A percentile compares a stretch with the other conserved stretches of the same genome.
Conservation (phyloP, 2,329 filamentous ascomycete species). For the Byssoonygena ceratinophila region DNA sequence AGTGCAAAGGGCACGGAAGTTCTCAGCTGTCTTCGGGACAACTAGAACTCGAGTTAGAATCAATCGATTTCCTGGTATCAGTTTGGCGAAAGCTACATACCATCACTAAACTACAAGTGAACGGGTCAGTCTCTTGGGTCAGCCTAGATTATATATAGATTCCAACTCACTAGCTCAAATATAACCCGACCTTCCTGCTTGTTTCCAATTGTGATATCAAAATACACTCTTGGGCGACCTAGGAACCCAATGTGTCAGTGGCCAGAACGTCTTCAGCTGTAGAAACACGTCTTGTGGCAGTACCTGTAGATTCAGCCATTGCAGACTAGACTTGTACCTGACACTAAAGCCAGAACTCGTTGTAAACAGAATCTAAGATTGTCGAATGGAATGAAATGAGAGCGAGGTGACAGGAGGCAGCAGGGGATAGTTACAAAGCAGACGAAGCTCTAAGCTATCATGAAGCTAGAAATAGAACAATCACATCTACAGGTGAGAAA, state of each 20-base stretch:
- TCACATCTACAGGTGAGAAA: neutral
- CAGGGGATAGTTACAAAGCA: neutral
- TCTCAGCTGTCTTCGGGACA: slow-evolving; percentile 77
- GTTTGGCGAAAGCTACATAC: slow-evolving; percentile 22
- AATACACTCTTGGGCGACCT: slow-evolving; percentile 73
- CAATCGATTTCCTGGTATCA: neutral
- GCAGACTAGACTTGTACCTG: slow-evolving; percentile 4
- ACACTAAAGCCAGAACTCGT: neutral
- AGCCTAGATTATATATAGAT: neutral
- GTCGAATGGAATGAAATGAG: neutral
- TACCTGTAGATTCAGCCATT: slow-evolving; percentile 32
- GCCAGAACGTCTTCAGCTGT: neutral
- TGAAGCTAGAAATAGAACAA: neutral
- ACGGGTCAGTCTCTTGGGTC: neutral
- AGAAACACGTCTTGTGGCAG: neutral
- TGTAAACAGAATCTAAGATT: neutral
- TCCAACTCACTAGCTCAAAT: slow-evolving; percentile 62
- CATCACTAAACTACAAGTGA: slow-evolving; percentile 38
- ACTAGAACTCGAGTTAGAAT: slow-evolving; percentile 9
- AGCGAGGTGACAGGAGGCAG: neutral
- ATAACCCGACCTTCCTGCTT: slow-evolving; percentile 64
- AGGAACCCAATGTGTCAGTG: slow-evolving; percentile 11
- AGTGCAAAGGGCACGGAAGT: slow-evolving; percentile 78
- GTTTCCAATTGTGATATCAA: slow-evolving; percentile 77
- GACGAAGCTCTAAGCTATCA: neutral